phyloP scores from a whole-genome alignment of 768 basidiomycete genomes.

The Suillus occidentalis region DNA sequence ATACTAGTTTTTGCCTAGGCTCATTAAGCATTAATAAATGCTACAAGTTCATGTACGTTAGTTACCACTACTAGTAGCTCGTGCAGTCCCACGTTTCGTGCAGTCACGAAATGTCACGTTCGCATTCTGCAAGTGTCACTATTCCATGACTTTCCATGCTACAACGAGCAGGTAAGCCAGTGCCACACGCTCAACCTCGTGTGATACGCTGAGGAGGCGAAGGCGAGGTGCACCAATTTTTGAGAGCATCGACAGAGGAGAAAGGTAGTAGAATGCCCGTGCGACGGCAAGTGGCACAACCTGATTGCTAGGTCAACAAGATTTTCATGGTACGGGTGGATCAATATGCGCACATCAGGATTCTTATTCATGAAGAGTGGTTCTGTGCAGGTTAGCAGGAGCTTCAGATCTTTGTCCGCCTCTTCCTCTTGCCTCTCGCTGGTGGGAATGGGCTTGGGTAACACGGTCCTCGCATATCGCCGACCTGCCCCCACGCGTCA shows the following conservation, averaged over 20 bases:
- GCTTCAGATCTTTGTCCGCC: constrained; percentile 73
- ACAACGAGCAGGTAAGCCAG: constrained; percentile 70
- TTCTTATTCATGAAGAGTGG: constrained; percentile 86
- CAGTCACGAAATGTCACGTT: too few relatives aligned
- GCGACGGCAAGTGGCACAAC: constrained; percentile 80
- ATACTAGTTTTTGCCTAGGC: too few relatives aligned
- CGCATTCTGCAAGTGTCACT: too few relatives aligned
- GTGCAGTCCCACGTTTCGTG: too few relatives aligned
- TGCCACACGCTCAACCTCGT: constrained; percentile 75
- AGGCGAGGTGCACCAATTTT: constrained; percentile 74
- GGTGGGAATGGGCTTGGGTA: constrained; percentile 55
- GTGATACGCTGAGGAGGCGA: constrained; percentile 63
- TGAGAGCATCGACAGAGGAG: constrained; percentile 50
- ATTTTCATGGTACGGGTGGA: neutral
- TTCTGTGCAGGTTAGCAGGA: constrained; percentile 70
- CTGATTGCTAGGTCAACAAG: constrained; percentile 36
- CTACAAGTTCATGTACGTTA: too few relatives aligned
- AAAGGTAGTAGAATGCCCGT: constrained; percentile 73
- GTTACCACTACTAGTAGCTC: too few relatives aligned
- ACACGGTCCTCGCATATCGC: constrained; percentile 83
- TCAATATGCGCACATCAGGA: constrained; percentile 62
- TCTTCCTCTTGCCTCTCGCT: constrained; percentile 47
- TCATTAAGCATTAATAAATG: too few relatives aligned
- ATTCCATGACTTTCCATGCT: too few relatives aligned
- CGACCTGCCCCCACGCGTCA: constrained; percentile 96